These are phyloP conservation scores for Glarea lozoyensis DNA, from an alignment of 495 filamentous ascomycete species.

Conservation along the genomic window DNA sequence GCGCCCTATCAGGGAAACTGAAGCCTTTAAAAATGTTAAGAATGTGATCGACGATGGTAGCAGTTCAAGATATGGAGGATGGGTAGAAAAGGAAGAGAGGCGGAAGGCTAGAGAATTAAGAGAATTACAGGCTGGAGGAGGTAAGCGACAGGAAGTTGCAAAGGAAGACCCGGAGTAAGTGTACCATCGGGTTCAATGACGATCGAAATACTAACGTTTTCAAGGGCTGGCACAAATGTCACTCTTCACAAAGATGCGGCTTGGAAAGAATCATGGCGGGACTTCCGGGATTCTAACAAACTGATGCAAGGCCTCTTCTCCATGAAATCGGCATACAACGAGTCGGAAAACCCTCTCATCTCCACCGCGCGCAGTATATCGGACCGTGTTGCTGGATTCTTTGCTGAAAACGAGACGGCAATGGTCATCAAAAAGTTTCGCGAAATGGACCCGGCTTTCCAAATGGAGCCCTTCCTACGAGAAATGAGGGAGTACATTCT, in stretches of 20 bases:
- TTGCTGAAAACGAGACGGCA: slow-evolving; percentile 96
- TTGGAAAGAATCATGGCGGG: slow-evolving; percentile 92
- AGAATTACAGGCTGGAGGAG: slow-evolving; percentile 53
- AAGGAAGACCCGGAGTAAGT: slow-evolving; percentile 84
- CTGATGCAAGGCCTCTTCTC: slow-evolving; percentile 84
- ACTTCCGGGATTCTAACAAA: slow-evolving; percentile 80
- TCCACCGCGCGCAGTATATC: slow-evolving; percentile 87
- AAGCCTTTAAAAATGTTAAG: slow-evolving; percentile 90
- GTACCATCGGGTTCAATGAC: not conserved
- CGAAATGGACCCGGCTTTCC: slow-evolving; percentile 92
- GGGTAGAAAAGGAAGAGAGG: slow-evolving; percentile 91
- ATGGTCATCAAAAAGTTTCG: slow-evolving; percentile 95
- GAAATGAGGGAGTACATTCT: slow-evolving; percentile 97
- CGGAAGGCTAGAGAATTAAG: slow-evolving; percentile 63
- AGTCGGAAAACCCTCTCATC: slow-evolving; percentile 94
- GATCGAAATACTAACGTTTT: slow-evolving; percentile 18
- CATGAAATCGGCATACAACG: slow-evolving; percentile 76
- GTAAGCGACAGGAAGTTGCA: slow-evolving; percentile 42
- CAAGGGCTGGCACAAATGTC: slow-evolving; percentile 87
- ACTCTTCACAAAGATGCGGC: slow-evolving; percentile 93
- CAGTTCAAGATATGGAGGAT: slow-evolving; percentile 91
- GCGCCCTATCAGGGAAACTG: slow-evolving; percentile 83
- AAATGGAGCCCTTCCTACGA: slow-evolving; percentile 84
- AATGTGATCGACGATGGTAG: slow-evolving; percentile 95
- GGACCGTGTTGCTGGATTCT: slow-evolving; percentile 88